Conservation (phyloP, 345 rosid species). For the Dipteronia sinensis region DNA sequence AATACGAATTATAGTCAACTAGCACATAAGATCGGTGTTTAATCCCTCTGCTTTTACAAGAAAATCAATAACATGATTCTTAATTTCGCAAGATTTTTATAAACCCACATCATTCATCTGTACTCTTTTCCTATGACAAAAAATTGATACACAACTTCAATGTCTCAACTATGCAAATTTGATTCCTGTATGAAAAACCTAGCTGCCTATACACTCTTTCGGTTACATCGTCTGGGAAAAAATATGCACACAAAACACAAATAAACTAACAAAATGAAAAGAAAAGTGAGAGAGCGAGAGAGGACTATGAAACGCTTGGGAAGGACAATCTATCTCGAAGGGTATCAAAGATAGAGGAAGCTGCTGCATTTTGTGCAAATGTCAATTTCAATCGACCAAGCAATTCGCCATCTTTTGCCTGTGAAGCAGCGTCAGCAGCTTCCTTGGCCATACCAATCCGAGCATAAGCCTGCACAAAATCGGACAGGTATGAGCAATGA, state of each 20-base stretch:
- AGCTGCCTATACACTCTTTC: no score
- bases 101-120: no score
- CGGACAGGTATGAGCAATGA: constrained; percentile 6
- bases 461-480: constrained; percentile 70
- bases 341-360: constrained; percentile 83
- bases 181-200: no score
- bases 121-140: no score
- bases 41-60: no score
- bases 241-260: constrained; percentile 11
- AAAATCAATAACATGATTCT: no score
- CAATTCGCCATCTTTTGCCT: constrained; percentile 91
- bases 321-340: constrained; percentile 78
- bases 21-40: no score
- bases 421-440: constrained; percentile 97
- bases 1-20: no score
- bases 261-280: background rate
- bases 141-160: no score
- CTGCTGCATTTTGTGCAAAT: constrained; percentile 81
- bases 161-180: no score
- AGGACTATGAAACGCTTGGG: constrained; percentile 63
- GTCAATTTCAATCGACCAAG: constrained; percentile 82
- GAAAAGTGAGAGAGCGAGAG: background rate
- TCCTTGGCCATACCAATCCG: constrained; percentile 98
- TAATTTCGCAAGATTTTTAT: no score
- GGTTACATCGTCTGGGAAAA: background rate